Evolutionary conservation across 306 rosid species (phyloP).

Genomic region (Dalbergia cultrata): DNA sequence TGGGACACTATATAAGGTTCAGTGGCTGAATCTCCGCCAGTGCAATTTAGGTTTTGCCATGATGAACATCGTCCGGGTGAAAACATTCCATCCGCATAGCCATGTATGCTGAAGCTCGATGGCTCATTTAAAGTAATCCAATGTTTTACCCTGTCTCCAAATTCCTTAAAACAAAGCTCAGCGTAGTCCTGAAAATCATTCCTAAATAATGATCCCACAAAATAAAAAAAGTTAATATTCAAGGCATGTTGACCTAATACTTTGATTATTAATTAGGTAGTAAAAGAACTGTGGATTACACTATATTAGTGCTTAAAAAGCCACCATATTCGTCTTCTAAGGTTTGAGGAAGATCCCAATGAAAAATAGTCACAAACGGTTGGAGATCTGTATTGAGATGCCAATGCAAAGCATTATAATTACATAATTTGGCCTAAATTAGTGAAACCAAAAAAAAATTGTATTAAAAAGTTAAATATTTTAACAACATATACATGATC

Average conservation of each 20-base stretch:
- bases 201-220: not conserved
- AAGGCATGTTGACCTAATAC: not conserved
- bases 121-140: conserved; percentile 56
- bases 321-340: conserved; percentile 66
- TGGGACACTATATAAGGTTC: conserved; percentile 71
- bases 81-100: conserved; percentile 3
- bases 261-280: not conserved
- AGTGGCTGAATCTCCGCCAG: conserved; percentile 59
- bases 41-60: conserved; percentile 54
- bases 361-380: conserved; percentile 63
- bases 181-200: conserved; percentile 49
- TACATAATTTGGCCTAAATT: not conserved
- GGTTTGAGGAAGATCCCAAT: conserved; percentile 72
- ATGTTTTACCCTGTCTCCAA: conserved; percentile 50
- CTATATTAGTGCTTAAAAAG: conserved; percentile 52
- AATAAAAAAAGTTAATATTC: not conserved
- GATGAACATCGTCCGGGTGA: conserved; percentile 56
- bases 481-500: conserved; percentile 27
- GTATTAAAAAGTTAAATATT: not conserved
- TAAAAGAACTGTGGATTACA: conserved; percentile 48
- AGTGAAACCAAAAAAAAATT: not conserved
- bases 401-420: not conserved
- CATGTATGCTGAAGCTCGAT: conserved; percentile 1
- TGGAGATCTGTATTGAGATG: conserved; percentile 39
- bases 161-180: conserved; percentile 48